Evolutionary conservation across 441 rosid species (phyloP).

Genomic region (Arabidopsis hybrid): DNA sequence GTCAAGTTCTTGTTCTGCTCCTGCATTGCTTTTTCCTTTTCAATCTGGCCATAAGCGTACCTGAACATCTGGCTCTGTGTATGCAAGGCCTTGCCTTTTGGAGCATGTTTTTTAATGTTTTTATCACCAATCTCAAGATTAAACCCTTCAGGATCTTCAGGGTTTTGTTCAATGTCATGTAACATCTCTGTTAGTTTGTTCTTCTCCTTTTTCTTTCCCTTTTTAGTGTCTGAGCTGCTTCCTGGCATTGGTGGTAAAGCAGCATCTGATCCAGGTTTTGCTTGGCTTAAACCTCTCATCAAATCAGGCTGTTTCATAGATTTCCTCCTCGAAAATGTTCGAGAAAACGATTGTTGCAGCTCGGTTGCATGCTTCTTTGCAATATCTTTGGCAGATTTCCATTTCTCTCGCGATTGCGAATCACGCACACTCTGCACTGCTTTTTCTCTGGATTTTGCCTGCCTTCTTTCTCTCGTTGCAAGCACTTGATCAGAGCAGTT

Average conservation of each 20-base stretch:
- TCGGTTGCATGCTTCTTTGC: slow-evolving; percentile 80
- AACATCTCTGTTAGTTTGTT: slow-evolving; percentile 79
- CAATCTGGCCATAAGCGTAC: slow-evolving; percentile 94
- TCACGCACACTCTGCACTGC: slow-evolving; percentile 88
- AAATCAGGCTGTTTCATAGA: slow-evolving; percentile 56
- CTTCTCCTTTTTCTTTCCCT: slow-evolving; percentile 64
- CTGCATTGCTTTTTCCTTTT: slow-evolving; percentile 93
- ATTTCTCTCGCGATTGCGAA: slow-evolving; percentile 74
- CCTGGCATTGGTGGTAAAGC: slow-evolving; percentile 56
- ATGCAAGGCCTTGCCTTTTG: slow-evolving; percentile 81
- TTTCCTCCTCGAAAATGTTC: slow-evolving; percentile 81
- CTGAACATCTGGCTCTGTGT: slow-evolving; percentile 96
- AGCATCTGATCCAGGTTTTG: slow-evolving; percentile 62
- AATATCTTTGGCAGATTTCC: slow-evolving; percentile 90
- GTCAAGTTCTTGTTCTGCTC: slow-evolving; percentile 87
- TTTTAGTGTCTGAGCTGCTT: slow-evolving; percentile 45
- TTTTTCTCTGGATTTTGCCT: slow-evolving; percentile 84
- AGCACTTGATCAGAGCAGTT: slow-evolving; percentile 99
- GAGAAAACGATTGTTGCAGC: slow-evolving; percentile 72
- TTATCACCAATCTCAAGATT: slow-evolving; percentile 77
- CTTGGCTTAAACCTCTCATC: slow-evolving; percentile 52
- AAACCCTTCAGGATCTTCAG: slow-evolving; percentile 72
- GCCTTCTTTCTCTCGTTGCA: slow-evolving; percentile 81
- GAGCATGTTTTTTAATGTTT: slow-evolving; percentile 67
- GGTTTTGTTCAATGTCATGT: slow-evolving; percentile 77